Base-by-base conservation (phyloP, 2,329 filamentous ascomycete genomes). In the Fusarium sp. region DNA sequence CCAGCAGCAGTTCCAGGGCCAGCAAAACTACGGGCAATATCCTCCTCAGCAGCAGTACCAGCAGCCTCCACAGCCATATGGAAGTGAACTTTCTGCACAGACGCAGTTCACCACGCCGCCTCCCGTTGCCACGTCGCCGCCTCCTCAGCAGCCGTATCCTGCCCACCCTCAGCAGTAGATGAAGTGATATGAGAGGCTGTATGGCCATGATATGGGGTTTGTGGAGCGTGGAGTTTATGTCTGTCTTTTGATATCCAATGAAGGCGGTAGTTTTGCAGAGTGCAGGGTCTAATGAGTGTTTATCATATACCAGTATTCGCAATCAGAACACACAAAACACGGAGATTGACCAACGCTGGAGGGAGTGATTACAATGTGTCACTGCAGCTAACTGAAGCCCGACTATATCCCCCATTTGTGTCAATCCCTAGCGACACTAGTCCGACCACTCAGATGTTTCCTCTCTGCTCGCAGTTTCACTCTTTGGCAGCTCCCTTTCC, bases 41-140 rank as follows among this genome's bases (percentile, higher is more conserved):
- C 59, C 66, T 11, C 59, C 61, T 3, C 71, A 69, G 41, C 63
- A 57, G 38, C 63, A 57, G 39, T 57, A 59, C 9, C 60, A 67
- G 35, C 69, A 69, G 39, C 56, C 64, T 6, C 19, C 42, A 2
- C 57, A 57, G 21, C 39, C 49, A 58, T 38, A 27, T 41, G 42
- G 52, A 43, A 4, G 46, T 49, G 33, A 59, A 45, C 55, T 37
- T 21, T 37, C 49, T 53, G 61, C 54, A 2, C 63, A 67, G 21
- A 61, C 35, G 14, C 41, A 53, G n/a, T 66, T 61, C 19, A 36
- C 54, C 14, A 56, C 57, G 0, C 68, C 65, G 45, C 50, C 53
- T 13, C 57, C 64, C 0, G 38, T 35, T 37, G 45, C 64, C 5
- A 44, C 46, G 0, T 66, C 63, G 9, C 53, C 67, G 7, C 55